These are phyloP conservation scores for Boletus eberwhitei DNA, from an alignment of 768 basidiomycete genomes.

Conservation along the genomic window DNA sequence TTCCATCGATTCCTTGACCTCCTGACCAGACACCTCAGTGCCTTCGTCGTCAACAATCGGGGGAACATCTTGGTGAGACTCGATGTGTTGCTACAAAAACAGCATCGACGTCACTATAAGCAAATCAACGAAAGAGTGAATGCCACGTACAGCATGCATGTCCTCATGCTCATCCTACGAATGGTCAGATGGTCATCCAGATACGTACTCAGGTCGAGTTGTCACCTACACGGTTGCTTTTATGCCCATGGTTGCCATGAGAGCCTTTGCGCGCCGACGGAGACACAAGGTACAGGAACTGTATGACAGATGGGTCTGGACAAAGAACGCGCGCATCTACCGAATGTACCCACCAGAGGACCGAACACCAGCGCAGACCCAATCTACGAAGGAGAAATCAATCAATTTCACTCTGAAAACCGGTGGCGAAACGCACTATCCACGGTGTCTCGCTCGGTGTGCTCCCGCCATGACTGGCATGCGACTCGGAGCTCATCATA, in stretches of 20 bases:
- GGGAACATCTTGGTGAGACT: conserved; percentile 6
- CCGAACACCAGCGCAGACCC: conserved; percentile 34
- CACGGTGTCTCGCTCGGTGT: conserved; percentile 24
- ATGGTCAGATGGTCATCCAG: conserved; percentile 11
- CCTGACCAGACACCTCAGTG: conserved; percentile 26
- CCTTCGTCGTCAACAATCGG: conserved; percentile 32
- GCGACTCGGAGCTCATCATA: conserved; percentile 25
- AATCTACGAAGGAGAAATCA: conserved; percentile 14
- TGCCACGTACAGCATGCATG: conserved; percentile 16
- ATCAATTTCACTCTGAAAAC: neutral
- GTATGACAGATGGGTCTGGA: neutral
- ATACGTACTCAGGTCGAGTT: neutral
- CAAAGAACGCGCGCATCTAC: neutral
- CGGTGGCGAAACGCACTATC: conserved; percentile 24
- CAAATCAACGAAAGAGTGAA: neutral
- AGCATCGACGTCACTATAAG: neutral
- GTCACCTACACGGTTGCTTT: conserved; percentile 22
- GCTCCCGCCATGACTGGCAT: conserved; percentile 16
- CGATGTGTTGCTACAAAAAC: conserved; percentile 17
- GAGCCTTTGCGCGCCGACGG: conserved; percentile 26
- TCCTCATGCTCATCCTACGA: conserved; percentile 16
- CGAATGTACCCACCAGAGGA: conserved; percentile 23
- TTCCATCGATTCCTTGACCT: conserved; percentile 31
- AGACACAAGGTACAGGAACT: conserved; percentile 33
- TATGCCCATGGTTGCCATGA: conserved; percentile 24